Conservation (phyloP, 345 rosid genomes). For the Gossypium raimondii region DNA sequence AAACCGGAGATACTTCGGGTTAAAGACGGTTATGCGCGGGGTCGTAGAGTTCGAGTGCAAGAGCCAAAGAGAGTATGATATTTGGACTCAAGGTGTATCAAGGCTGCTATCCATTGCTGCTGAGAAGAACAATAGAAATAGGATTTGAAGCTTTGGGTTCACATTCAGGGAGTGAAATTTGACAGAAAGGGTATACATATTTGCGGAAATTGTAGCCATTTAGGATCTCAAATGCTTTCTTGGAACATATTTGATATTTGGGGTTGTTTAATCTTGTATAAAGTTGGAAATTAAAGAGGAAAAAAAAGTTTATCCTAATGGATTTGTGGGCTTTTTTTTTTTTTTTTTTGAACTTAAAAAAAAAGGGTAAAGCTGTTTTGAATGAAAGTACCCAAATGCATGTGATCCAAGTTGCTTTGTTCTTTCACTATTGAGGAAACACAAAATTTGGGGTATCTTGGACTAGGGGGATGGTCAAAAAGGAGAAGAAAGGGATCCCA, state of each 20-base stretch:
- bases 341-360: conserved; percentile 22
- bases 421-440: conserved; percentile 19
- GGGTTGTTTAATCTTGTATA: conserved; percentile 19
- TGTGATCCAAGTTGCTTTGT: conserved; percentile 23
- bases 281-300: conserved; percentile 11
- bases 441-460: conserved; percentile 28
- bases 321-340: conserved; percentile 14
- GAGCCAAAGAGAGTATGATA: conserved; percentile 75
- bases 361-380: conserved; percentile 15
- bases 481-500: conserved; percentile 20
- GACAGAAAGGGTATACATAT: conserved; percentile 3
- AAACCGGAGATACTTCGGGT: conserved; percentile 65
- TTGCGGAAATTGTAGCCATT: neutral
- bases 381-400: conserved; percentile 18
- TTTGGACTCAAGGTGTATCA: conserved; percentile 91
- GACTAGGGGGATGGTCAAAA: conserved; percentile 39
- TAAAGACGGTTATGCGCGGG: conserved; percentile 59
- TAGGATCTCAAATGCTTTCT: conserved; percentile 5
- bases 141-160: conserved; percentile 36
- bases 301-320: conserved; percentile 18
- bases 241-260: conserved; percentile 2
- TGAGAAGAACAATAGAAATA: conserved; percentile 50
- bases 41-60: conserved; percentile 73
- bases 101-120: conserved; percentile 68
- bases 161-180: neutral